Conservation (phyloP, 495 filamentous ascomycete genomes). For the Elaphomyces granulatus region DNA sequence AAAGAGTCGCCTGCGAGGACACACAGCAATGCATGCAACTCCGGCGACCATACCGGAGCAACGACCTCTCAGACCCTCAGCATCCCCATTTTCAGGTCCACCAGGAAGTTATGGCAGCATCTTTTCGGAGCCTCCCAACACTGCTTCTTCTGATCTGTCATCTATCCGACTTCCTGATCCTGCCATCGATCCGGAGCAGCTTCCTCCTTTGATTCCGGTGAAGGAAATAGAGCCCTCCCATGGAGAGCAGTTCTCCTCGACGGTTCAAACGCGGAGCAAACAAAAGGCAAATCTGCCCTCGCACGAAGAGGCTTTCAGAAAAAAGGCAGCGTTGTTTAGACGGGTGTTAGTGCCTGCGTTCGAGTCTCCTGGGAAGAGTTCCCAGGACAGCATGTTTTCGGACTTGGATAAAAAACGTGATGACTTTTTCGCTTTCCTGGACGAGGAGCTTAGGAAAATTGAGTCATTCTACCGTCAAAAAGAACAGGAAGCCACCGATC, state of each 20-base stretch:
- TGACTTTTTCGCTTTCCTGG: constrained; percentile 69
- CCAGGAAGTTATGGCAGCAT: constrained; percentile 62
- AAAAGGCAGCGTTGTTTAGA: constrained; percentile 22
- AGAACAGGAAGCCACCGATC: constrained; percentile 60
- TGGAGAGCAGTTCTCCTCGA: not conserved
- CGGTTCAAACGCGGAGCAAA: not conserved
- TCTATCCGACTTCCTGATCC: constrained; percentile 60
- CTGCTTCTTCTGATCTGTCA: constrained; percentile 24
- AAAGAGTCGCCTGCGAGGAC: too few relatives aligned
- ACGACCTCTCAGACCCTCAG: constrained; percentile 26
- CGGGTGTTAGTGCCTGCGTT: constrained; percentile 22
- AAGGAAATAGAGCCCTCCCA: not conserved
- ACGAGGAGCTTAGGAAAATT: constrained; percentile 69
- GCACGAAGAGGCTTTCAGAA: constrained; percentile 1
- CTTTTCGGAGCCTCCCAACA: constrained; percentile 43
- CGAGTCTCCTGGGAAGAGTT: constrained; percentile 17
- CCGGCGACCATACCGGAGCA: constrained; percentile 20
- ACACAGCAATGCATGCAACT: constrained; percentile 1
- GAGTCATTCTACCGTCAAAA: constrained; percentile 73
- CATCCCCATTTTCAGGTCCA: constrained; percentile 25
- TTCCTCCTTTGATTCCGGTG: not conserved
- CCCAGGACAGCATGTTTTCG: constrained; percentile 27
- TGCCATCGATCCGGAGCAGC: constrained; percentile 38
- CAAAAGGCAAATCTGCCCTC: not conserved
- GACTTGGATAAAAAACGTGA: constrained; percentile 47